phyloP scores from a whole-genome alignment of 371 early-diverging fungal genomes.

The Zopfochytrium polystomum region DNA sequence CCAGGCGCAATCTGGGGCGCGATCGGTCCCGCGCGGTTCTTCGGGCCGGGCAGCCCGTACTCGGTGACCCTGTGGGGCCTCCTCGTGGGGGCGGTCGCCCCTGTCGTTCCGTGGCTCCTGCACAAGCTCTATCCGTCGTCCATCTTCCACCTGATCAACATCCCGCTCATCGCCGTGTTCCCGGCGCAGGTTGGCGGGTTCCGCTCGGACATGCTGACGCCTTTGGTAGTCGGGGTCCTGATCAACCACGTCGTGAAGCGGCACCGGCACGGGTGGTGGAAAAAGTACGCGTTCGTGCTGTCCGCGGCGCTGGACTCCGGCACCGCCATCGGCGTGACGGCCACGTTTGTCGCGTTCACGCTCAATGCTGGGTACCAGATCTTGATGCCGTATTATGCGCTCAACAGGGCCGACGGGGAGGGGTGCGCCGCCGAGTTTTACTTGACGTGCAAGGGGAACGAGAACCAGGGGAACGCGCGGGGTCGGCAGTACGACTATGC shows the following conservation, averaged over 20 bases:
- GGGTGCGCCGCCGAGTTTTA: constrained; percentile 23
- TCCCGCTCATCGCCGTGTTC: constrained; percentile 21
- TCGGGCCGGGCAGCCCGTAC: constrained; percentile 16
- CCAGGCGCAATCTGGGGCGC: constrained; percentile 25
- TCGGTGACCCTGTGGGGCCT: constrained; percentile 4
- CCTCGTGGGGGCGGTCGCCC: constrained; percentile 13
- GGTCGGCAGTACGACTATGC: neutral
- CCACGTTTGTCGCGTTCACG: neutral
- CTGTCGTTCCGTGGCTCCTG: constrained; percentile 10
- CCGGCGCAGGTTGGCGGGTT: too few relatives aligned
- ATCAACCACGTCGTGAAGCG: constrained; percentile 18
- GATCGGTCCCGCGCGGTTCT: constrained; percentile 25
- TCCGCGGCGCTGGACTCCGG: constrained; percentile 28
- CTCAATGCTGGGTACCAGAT: neutral
- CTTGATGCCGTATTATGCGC: constrained; percentile 24
- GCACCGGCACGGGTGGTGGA: constrained; percentile 27
- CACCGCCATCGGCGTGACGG: constrained; percentile 8
- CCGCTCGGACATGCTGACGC: constrained; percentile 21
- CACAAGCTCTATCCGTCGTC: neutral
- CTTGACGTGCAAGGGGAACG: neutral
- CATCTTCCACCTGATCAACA: constrained; percentile 18
- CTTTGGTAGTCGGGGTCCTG: constrained; percentile 8
- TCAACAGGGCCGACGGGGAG: constrained; percentile 24
- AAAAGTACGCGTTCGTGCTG: constrained; percentile 32
- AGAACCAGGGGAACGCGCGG: neutral